Base-by-base conservation (phyloP, 1,139 yeast genomes). In the Kluyveromyces marxianus region DNA sequence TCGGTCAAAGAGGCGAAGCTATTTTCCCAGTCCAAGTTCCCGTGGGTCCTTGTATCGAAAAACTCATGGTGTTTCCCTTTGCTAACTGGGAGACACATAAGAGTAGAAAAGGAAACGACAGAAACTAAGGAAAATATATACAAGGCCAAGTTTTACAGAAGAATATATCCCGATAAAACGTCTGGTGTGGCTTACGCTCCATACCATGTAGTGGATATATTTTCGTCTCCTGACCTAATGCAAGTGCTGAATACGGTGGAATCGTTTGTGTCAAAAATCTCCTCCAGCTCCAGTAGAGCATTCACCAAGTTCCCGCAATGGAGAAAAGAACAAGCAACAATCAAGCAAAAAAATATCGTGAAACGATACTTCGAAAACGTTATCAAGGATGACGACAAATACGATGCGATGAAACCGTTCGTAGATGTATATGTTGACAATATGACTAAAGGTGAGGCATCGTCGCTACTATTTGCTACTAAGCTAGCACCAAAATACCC, bases 401-500 rank as follows among this genome's bases (percentile, higher is more conserved):
- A 45, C 28, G 41, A 47, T 0, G 53, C 52, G 7, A 56, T 75
- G 3, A 44, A 53, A 4, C 40, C 49, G 10, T 21, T 25, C 8
- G 37, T 44, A n/a, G 30, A 14, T n/a, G 30, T 28, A 1, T 56
- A 57, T 32, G 45, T 73, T 2, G 10, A 42, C 1, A 34, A 42
- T 1, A 35, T 74, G 49, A 57, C 62, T 7, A 69, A 63, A 47
- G 60, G 64, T 3, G 63, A 68, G 26, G 82, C 79, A 0, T 58
- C 74, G 0, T 61, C 66, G 28, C 53, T 79, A 42, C 68, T 78
- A 2, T 77, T 78, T 61, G 80, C 78, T 0, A 44, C 52, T 3
- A 48, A 49, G 7, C 32, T 62, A 25, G 65, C 67, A 3, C 62
- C 65, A 3, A 54, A 54, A 3, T 62, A 49, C 32, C 63, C 65